A percentile compares a stretch with the other conserved stretches of the same genome.
These are phyloP conservation scores for Fusarium longipes DNA, from an alignment of 2,329 filamentous ascomycete genomes.

Conservation along the genomic window DNA sequence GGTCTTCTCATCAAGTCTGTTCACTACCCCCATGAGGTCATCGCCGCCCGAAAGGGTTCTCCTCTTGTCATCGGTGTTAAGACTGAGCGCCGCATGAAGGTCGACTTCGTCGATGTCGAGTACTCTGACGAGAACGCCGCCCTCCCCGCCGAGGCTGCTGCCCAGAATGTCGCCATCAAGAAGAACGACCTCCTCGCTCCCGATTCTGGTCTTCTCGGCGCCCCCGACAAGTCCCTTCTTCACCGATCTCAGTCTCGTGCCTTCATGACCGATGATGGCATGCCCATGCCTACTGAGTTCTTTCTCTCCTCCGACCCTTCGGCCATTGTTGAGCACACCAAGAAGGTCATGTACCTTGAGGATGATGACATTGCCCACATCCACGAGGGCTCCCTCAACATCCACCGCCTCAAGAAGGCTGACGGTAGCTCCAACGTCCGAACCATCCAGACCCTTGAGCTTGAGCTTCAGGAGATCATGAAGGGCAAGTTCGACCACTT, in stretches of 20 bases:
- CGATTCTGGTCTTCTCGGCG: conserved; percentile 74
- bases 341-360: conserved; percentile 99
- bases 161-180: conserved; percentile 96
- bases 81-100: conserved; percentile 99
- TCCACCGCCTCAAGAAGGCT: conserved; percentile 96
- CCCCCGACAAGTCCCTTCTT: conserved; percentile 96
- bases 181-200: conserved; percentile 81
- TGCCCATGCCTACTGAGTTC: conserved; percentile 98
- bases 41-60: conserved; percentile 98
- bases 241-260: conserved; percentile 98
- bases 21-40: conserved; percentile 97
- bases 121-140: conserved; percentile 86
- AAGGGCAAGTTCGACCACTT: conserved; percentile 99
- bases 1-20: conserved; percentile 98
- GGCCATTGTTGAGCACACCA: conserved; percentile 98
- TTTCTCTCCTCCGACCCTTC: conserved; percentile 99
- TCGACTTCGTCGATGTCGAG: conserved; percentile 99
- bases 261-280: conserved; percentile 98
- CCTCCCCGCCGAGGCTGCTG: conserved; percentile 91
- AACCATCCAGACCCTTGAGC: conserved; percentile 97
- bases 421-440: conserved; percentile 97
- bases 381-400: conserved; percentile 98
- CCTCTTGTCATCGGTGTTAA: conserved; percentile 97
- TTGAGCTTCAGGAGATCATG: conserved; percentile 99
- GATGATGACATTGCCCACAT: conserved; percentile 99